phyloP scores from a whole-genome alignment of 2,329 filamentous ascomycete genomes.

The Rhynchosporium agropyri region DNA sequence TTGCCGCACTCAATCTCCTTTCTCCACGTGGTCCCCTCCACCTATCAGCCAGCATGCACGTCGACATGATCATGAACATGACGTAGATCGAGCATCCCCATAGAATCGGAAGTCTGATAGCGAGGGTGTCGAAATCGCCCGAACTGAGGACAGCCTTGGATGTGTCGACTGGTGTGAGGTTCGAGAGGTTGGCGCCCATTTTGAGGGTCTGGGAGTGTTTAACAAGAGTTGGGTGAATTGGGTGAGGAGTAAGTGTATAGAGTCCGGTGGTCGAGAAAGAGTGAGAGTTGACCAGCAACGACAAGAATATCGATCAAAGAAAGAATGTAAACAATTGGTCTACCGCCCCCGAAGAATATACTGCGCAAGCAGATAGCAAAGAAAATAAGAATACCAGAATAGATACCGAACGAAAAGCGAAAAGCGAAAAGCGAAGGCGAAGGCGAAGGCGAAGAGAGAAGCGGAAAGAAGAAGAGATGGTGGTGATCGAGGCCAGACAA shows the following conservation, averaged over 20 bases:
- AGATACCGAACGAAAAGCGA: neutral
- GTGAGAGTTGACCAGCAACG: constrained; percentile 20
- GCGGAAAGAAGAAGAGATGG: neutral
- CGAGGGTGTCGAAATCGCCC: constrained; percentile 14
- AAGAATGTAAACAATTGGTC: neutral
- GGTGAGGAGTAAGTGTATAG: neutral
- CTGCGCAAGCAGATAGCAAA: neutral
- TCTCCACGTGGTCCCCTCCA: constrained; percentile 17
- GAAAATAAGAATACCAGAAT: neutral
- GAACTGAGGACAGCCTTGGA: constrained; percentile 10
- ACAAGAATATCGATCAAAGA: neutral
- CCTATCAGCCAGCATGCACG: constrained; percentile 15
- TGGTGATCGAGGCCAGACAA: no score
- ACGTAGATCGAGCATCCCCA: constrained; percentile 8
- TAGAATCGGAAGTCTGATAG: constrained; percentile 6
- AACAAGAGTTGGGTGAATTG: neutral
- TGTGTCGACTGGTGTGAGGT: neutral
- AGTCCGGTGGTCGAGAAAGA: neutral
- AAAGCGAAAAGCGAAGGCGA: neutral
- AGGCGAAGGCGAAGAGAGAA: neutral
- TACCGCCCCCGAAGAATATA: neutral
- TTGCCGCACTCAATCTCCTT: neutral
- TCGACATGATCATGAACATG: constrained; percentile 22
- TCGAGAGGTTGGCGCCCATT: constrained; percentile 20
- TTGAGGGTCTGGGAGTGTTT: neutral